Conservation (phyloP, 1,139 yeast genomes). For the Lipomyces yarrowii region DNA sequence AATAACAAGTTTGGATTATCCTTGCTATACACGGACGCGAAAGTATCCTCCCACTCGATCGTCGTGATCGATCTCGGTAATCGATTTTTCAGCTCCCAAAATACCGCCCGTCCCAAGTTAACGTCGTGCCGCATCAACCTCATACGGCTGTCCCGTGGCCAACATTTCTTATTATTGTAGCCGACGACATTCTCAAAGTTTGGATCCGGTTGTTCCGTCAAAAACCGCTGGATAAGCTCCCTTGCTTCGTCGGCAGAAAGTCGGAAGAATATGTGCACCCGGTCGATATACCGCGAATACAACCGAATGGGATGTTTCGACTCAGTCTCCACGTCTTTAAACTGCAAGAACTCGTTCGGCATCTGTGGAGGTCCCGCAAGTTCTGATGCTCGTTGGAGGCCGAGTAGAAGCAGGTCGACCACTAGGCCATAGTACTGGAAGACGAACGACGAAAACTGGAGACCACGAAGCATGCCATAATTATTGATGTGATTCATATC, state of each 20-base stretch:
- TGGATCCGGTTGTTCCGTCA: conserved; percentile 89
- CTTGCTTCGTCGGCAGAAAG: conserved; percentile 73
- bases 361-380: conserved; percentile 70
- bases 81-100: conserved; percentile 85
- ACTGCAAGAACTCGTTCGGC: conserved; percentile 81
- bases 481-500: conserved; percentile 95
- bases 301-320: conserved; percentile 71
- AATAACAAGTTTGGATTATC: conserved; percentile 89
- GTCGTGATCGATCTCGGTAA: conserved; percentile 75
- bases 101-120: conserved; percentile 85
- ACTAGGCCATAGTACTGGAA: conserved; percentile 88
- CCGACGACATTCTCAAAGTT: conserved; percentile 85
- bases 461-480: conserved; percentile 83
- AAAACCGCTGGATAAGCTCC: conserved; percentile 72
- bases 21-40: conserved; percentile 84
- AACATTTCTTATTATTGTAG: conserved; percentile 84
- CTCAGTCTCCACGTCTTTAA: conserved; percentile 61
- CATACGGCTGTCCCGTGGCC: conserved; percentile 96
- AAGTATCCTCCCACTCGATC: conserved; percentile 78
- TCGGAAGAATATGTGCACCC: conserved; percentile 75
- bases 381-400: conserved; percentile 84
- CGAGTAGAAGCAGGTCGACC: conserved; percentile 78
- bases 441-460: conserved; percentile 88
- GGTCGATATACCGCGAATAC: conserved; percentile 82
- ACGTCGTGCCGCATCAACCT: conserved; percentile 89